A percentile compares a stretch with the other conserved stretches of the same genome.
These are phyloP conservation scores for Chalciporus piperatoides DNA, from an alignment of 1,284 basidiomycete species.

Conservation along the genomic window DNA sequence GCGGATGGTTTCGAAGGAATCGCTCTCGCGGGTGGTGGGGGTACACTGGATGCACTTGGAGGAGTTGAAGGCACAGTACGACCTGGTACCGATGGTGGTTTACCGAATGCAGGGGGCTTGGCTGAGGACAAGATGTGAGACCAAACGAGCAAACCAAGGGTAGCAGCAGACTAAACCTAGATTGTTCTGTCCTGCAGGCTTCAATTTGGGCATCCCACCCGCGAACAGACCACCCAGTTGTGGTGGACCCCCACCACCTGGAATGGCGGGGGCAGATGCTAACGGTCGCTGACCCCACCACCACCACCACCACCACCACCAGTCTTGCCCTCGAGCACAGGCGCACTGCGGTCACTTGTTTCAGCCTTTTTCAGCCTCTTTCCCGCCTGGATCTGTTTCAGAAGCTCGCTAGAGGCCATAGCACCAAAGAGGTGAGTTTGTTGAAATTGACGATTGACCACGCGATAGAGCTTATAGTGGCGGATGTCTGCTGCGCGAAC, in stretches of 20 bases:
- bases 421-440: background rate
- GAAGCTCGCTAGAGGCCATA: conserved; percentile 70
- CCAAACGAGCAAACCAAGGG: conserved; percentile 10
- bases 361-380: conserved; percentile 76
- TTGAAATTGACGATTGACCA: background rate
- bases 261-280: conserved; percentile 23
- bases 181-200: conserved; percentile 63
- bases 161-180: conserved; percentile 41
- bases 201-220: conserved; percentile 87
- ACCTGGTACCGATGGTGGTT: conserved; percentile 65
- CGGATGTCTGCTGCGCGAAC: background rate
- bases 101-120: conserved; percentile 60
- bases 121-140: conserved; percentile 36
- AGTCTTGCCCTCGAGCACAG: conserved; percentile 52
- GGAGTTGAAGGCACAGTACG: conserved; percentile 38
- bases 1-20: conserved; percentile 32
- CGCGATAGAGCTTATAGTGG: background rate
- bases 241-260: conserved; percentile 54
- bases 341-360: conserved; percentile 81
- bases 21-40: conserved; percentile 33
- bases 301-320: conserved; percentile 37
- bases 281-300: conserved; percentile 31
- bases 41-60: conserved; percentile 30
- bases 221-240: conserved; percentile 86
- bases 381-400: conserved; percentile 77